Percentiles rank a stretch among this genome's conserved stretches.
Conservation (phyloP, 108 stramenopile species). For the Skeletonema marinoi region DNA sequence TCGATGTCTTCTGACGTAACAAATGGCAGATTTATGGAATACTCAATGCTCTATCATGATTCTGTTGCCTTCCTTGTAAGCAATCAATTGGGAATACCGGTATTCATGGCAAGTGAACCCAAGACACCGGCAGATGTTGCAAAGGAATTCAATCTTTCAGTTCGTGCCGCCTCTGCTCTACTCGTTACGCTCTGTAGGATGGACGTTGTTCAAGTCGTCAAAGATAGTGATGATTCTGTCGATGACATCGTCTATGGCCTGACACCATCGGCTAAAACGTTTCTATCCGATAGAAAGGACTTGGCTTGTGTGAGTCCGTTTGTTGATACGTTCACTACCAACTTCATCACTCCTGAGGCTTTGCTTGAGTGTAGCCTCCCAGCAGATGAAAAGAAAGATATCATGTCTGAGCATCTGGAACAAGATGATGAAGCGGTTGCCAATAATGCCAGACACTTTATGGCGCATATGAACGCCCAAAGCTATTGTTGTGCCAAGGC, state of each 20-base stretch:
- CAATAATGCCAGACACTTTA: constrained; percentile 14
- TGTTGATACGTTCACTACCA: constrained; percentile 1
- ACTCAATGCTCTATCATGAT: constrained; percentile 11
- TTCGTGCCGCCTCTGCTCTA: constrained; percentile 2
- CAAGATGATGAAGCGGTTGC: background rate
- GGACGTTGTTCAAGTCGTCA: background rate
- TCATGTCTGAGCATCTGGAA: constrained; percentile 8
- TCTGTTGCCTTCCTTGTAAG: constrained; percentile 8
- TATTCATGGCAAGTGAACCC: background rate
- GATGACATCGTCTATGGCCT: constrained; percentile 2
- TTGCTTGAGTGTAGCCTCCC: background rate
- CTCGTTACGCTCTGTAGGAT: constrained; percentile 6
- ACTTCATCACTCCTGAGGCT: constrained; percentile 1
- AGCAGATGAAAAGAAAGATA: constrained; percentile 11
- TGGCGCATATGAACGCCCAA: constrained; percentile 15
- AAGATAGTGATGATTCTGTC: constrained; percentile 9
- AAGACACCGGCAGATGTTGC: constrained; percentile 8
- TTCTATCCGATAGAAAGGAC: background rate
- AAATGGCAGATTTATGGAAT: background rate
- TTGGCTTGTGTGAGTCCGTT: constrained; percentile 3
- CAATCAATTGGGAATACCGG: constrained; percentile 7
- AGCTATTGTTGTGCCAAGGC: constrained; percentile 17
- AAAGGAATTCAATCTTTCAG: constrained; percentile 5
- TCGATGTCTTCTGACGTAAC: background rate
- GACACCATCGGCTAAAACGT: constrained; percentile 7